Conservation (phyloP, 2,329 filamentous ascomycete genomes). For the Colletotrichum sp. region DNA sequence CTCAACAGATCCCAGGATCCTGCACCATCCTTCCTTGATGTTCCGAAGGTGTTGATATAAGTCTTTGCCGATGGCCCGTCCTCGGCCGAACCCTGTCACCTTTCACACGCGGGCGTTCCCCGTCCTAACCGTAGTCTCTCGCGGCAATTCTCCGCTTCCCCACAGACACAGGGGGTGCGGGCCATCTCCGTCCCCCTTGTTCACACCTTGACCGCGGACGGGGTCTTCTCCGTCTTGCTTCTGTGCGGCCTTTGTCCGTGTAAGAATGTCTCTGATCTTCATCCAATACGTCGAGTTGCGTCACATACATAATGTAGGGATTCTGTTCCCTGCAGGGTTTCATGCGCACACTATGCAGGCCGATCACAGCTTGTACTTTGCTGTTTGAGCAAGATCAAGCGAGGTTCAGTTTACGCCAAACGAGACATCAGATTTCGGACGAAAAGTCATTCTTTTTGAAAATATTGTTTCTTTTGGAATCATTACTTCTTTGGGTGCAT, state of each 20-base stretch:
- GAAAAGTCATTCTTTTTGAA: neutral
- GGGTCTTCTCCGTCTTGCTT: neutral
- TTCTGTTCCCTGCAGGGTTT: neutral
- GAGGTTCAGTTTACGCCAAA: neutral
- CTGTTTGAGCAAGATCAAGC: neutral
- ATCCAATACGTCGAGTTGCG: neutral
- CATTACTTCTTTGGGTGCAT: slow-evolving; percentile 8
- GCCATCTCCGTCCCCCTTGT: neutral
- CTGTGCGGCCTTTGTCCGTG: neutral
- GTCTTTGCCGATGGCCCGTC: neutral
- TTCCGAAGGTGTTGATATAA: neutral
- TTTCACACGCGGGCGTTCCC: neutral
- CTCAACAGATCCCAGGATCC: neutral
- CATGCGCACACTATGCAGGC: neutral
- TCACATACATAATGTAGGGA: neutral
- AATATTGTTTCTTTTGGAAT: neutral
- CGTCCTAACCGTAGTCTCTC: neutral
- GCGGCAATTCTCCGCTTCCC: neutral
- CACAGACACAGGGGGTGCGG: neutral
- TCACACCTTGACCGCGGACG: neutral
- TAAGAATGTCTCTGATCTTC: neutral
- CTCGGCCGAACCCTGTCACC: neutral
- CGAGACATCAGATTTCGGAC: neutral
- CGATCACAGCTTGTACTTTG: neutral
- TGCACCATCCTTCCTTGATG: too few species aligned